Evolutionary conservation across 2,329 filamentous ascomycete genomes (phyloP).

Genomic region (Bipolaris gigantea): DNA sequence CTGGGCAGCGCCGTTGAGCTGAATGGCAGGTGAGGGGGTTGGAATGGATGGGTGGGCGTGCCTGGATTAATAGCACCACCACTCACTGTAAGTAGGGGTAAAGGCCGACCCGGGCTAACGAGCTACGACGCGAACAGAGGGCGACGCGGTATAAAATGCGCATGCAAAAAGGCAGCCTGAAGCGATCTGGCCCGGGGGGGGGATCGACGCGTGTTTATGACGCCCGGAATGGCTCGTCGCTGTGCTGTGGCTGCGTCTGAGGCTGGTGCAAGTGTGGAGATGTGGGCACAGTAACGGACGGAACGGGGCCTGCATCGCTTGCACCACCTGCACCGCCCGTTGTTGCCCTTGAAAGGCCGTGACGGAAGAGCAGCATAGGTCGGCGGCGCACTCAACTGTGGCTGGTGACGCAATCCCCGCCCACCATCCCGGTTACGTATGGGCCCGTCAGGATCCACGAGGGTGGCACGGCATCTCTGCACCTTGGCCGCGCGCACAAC

Average conservation of each 20-base stretch:
- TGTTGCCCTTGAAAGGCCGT: conserved; percentile 15
- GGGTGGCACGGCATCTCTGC: conserved; percentile 18
- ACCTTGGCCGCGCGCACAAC: conserved; percentile 14
- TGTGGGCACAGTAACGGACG: conserved; percentile 10
- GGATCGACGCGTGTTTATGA: conserved; percentile 36
- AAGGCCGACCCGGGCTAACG: conserved; percentile 7
- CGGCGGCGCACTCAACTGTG: conserved; percentile 22
- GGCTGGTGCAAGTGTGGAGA: conserved; percentile 23
- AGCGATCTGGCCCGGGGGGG: conserved; percentile 4
- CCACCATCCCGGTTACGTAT: conserved; percentile 9
- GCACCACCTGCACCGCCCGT: conserved; percentile 12
- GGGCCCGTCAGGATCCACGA: conserved; percentile 2
- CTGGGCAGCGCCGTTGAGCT: conserved; percentile 38
- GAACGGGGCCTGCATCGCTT: conserved; percentile 6
- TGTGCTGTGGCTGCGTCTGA: conserved; percentile 32
- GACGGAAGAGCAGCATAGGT: conserved; percentile 20
- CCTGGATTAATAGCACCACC: conserved; percentile 16
- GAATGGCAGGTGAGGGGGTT: conserved; percentile 33
- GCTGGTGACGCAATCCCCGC: conserved; percentile 28
- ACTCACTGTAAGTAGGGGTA: neutral
- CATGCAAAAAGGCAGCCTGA: conserved; percentile 1
- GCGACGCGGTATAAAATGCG: conserved; percentile 3
- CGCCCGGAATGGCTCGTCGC: conserved; percentile 19
- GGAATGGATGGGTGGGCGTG: conserved; percentile 25
- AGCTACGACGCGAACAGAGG: conserved; percentile 6